Conservation (phyloP, 192 early-diverging fungal genomes). For the Entomortierella chlamydospora region DNA sequence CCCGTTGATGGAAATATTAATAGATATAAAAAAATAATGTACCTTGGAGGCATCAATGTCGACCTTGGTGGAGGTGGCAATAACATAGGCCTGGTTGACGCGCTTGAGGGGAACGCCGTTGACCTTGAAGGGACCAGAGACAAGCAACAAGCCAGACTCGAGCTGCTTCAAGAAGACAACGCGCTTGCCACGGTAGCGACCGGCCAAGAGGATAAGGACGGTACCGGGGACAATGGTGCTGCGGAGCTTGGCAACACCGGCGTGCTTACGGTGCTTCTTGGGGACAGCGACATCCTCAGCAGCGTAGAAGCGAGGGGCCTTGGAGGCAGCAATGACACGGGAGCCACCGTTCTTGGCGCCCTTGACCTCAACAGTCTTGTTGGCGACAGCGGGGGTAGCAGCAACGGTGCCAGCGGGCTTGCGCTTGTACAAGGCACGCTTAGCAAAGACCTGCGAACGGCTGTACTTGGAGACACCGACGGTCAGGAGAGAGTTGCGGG, state of each 20-base stretch:
- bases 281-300: conserved; percentile 85
- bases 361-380: conserved; percentile 77
- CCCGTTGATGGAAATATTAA: too few species aligned
- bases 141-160: conserved; percentile 92
- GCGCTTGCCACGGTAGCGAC: conserved; percentile 98
- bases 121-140: conserved; percentile 97
- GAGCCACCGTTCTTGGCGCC: conserved; percentile 87
- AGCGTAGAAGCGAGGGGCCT: conserved; percentile 83
- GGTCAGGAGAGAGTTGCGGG: conserved; percentile 85
- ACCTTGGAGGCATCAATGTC: conserved; percentile 84
- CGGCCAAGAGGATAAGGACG: conserved; percentile 92
- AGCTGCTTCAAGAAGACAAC: conserved; percentile 99
- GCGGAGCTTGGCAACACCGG: conserved; percentile 82
- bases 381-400: conserved; percentile 61
- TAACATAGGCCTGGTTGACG: conserved; percentile 99
- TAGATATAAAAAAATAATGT: conserved; percentile 8
- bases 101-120: conserved; percentile 99
- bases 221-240: conserved; percentile 96
- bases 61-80: conserved; percentile 99
- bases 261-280: conserved; percentile 85
- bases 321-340: conserved; percentile 75
- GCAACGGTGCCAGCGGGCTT: conserved; percentile 72
- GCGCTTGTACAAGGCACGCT: conserved; percentile 92
- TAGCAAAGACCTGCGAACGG: conserved; percentile 85
- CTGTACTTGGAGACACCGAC: conserved; percentile 87